Evolutionary conservation across 1,284 basidiomycete genomes (phyloP).

Genomic region (Chalciporus piperatoides): DNA sequence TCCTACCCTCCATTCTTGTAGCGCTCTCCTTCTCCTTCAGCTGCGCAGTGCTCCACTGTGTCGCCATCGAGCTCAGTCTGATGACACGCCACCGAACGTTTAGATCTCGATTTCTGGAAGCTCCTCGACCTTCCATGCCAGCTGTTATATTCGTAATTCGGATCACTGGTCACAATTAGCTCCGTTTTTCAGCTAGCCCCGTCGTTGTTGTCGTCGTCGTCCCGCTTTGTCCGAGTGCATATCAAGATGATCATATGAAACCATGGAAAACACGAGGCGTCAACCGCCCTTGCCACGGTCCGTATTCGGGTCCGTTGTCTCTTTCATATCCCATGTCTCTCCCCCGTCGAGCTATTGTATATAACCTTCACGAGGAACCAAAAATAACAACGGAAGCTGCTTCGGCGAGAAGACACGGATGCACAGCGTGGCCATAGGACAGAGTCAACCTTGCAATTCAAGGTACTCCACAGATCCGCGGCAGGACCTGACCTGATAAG

Average conservation of each 20-base stretch:
- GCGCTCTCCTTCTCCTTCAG: slow-evolving; percentile 9
- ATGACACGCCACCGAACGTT: slow-evolving; percentile 7
- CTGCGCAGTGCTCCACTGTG: slow-evolving; percentile 11
- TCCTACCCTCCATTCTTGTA: slow-evolving; percentile 13
- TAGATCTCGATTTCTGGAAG: slow-evolving; percentile 1
- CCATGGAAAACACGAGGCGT: slow-evolving; percentile 7
- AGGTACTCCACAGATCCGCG: slow-evolving; percentile 30
- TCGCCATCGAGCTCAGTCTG: slow-evolving; percentile 5
- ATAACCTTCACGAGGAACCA: background rate
- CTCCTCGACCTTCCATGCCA: slow-evolving; percentile 9
- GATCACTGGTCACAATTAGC: background rate
- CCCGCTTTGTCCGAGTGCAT: background rate
- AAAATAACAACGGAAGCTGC: slow-evolving; percentile 4
- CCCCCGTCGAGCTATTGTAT: slow-evolving; percentile 1
- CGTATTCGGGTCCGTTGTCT: slow-evolving; percentile 17
- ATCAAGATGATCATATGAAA: slow-evolving; percentile 3
- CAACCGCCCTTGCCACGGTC: slow-evolving; percentile 7
- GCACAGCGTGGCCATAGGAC: slow-evolving; percentile 5
- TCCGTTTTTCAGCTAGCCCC: background rate
- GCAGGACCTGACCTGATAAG: slow-evolving; percentile 20
- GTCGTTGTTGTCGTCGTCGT: background rate
- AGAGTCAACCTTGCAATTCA: slow-evolving; percentile 6
- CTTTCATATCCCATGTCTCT: slow-evolving; percentile 8
- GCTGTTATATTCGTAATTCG: background rate
- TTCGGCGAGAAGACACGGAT: slow-evolving; percentile 13